Evolutionary conservation across 805 yeast species (phyloP).

Genomic region (Starmerella gropengiesseri): DNA sequence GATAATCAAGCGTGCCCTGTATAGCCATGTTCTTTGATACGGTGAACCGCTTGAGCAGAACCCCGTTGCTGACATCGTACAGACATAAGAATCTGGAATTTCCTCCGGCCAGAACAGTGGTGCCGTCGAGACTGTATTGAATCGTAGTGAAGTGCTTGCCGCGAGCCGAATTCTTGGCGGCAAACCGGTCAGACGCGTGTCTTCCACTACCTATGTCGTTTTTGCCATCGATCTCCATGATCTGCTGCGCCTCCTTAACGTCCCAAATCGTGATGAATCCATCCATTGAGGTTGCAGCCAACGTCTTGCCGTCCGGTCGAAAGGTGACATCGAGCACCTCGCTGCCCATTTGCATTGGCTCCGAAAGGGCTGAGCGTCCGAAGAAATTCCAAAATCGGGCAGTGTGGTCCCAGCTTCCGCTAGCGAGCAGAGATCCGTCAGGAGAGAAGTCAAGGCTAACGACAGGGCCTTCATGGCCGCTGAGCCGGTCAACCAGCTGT

Average conservation of each 20-base stretch:
- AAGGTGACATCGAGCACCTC: slow-evolving; percentile 76
- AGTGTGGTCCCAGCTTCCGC: slow-evolving; percentile 95
- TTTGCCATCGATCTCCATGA: slow-evolving; percentile 73
- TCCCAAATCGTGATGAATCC: slow-evolving; percentile 83
- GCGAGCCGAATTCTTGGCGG: slow-evolving; percentile 68
- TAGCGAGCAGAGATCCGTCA: slow-evolving; percentile 60
- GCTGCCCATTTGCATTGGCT: slow-evolving; percentile 74
- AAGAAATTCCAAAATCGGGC: slow-evolving; percentile 88
- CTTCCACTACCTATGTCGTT: slow-evolving; percentile 78
- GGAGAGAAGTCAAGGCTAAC: slow-evolving; percentile 84
- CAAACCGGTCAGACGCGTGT: slow-evolving; percentile 67
- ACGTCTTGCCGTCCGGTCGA: slow-evolving; percentile 86
- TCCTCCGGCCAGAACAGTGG: slow-evolving; percentile 82
- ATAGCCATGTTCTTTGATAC: slow-evolving; percentile 83
- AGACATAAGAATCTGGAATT: slow-evolving; percentile 82
- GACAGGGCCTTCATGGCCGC: slow-evolving; percentile 95
- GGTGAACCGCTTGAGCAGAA: slow-evolving; percentile 65
- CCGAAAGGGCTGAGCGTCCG: slow-evolving; percentile 75
- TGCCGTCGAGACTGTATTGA: slow-evolving; percentile 81
- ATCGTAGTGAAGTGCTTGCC: slow-evolving; percentile 75
- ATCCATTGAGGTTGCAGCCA: slow-evolving; percentile 79
- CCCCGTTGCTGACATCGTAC: slow-evolving; percentile 83
- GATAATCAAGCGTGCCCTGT: slow-evolving; percentile 70
- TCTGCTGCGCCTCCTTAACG: slow-evolving; percentile 67
- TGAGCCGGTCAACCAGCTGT: slow-evolving; percentile 71